These are phyloP conservation scores for Teunomyces lycoperdinae DNA, from an alignment of 805 yeast species.

Conservation along the genomic window DNA sequence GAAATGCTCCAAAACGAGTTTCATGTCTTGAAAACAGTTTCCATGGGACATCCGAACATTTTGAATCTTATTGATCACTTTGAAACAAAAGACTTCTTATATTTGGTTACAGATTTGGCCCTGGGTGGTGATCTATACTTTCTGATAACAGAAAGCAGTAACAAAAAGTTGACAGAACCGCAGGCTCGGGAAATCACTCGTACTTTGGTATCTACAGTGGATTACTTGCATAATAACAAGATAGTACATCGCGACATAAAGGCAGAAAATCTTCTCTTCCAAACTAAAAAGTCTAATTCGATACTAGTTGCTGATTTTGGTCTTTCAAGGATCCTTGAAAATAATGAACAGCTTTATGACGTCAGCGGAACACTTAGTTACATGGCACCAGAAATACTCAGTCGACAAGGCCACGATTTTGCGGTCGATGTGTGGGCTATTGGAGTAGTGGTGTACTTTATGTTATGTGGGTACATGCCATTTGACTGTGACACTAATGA, in stretches of 20 bases:
- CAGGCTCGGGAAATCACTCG: slow-evolving; percentile 51
- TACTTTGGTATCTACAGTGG: slow-evolving; percentile 52
- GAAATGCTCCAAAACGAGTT: slow-evolving; percentile 58
- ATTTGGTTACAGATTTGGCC: slow-evolving; percentile 64
- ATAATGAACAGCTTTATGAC: slow-evolving; percentile 35
- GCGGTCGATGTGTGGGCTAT: slow-evolving; percentile 75
- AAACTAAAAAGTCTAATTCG: slow-evolving; percentile 24
- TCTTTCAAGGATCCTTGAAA: slow-evolving; percentile 46
- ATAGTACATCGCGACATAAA: slow-evolving; percentile 72
- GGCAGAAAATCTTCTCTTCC: slow-evolving; percentile 66
- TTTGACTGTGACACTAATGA: slow-evolving; percentile 70
- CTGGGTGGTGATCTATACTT: slow-evolving; percentile 68
- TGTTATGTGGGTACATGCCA: slow-evolving; percentile 73
- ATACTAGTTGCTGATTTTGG: slow-evolving; percentile 64
- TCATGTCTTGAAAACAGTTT: slow-evolving; percentile 48
- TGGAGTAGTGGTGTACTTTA: slow-evolving; percentile 68
- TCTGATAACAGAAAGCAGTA: slow-evolving; percentile 40
- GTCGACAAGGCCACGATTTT: slow-evolving; percentile 52
- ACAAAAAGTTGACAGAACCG: slow-evolving; percentile 42
- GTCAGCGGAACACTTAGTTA: slow-evolving; percentile 71
- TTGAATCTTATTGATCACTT: slow-evolving; percentile 65
- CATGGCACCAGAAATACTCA: slow-evolving; percentile 68
- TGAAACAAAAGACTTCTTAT: slow-evolving; percentile 58
- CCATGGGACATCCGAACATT: slow-evolving; percentile 51
- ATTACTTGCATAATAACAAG: slow-evolving; percentile 54